Base-by-base conservation (phyloP, 1,139 yeast genomes). In the Nakaseomyces delphensis region DNA sequence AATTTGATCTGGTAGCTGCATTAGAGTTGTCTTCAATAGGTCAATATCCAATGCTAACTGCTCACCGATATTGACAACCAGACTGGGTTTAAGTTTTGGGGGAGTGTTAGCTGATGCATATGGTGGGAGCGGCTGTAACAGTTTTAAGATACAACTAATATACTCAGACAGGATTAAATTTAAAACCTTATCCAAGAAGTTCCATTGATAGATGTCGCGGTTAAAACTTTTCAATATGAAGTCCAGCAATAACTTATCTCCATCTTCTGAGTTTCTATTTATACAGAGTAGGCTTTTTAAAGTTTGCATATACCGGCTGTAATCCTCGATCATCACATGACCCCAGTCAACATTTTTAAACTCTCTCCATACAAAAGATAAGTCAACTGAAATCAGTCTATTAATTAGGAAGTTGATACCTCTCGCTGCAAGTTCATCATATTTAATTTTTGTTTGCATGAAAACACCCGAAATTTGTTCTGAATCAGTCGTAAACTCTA, bases 331-430 rank as follows among this genome's bases (percentile, higher is more conserved):
- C 29, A 72, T 76, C 48, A 79, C 65, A 38, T 71, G 70, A 20
- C 70, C 66, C 96, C 96, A 87, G 57, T 84, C 83, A 27, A 76
- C 72, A 56, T 86, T 87, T 24, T 74, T 72, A 71, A 91, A 82
- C 55, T 86, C 96, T 48, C 94, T 71, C 95, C 96, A 87, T 7
- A 83, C 73, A 45, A 77, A 74, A 29, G 76, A 79, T 42, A 81
- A 65, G 48, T 84, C 89, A 19, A 51, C 41, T 15, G 66, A 59
- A 14, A 77, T 74, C 24, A 85, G 71, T 52, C 83, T 79, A 18
- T 66, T 63, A 15, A 84, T 70, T 30, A 87, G 63, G 15, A 73
- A 62, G 23, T 72, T 71, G 18, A 83, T 73, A 31, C 87, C 73
- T 36, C 68, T 68, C 48, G 77, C 77, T 43, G 84, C 76, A 13